Evolutionary conservation across 2,329 filamentous ascomycete genomes (phyloP).

Genomic region (Colletotrichum godetiae): DNA sequence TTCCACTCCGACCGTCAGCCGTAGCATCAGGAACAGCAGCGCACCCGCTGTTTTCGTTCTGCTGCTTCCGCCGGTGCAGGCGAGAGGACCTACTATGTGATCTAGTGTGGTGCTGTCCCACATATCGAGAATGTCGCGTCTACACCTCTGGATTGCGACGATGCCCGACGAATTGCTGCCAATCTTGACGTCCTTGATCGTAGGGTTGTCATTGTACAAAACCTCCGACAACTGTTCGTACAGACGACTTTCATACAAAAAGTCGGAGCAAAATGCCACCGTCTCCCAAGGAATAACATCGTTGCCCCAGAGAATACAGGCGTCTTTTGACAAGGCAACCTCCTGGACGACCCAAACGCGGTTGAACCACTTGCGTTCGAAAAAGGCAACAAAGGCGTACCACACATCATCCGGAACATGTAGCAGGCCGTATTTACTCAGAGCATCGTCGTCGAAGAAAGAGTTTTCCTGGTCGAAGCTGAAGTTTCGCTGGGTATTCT

Average conservation of each 20-base stretch:
- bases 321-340: conserved; percentile 30
- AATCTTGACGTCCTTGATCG: conserved; percentile 10
- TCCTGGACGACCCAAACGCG: conserved; percentile 37
- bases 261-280: conserved; percentile 22
- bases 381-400: conserved; percentile 32
- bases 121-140: neutral
- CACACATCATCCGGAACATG: conserved; percentile 6
- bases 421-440: conserved; percentile 1
- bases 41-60: conserved; percentile 12
- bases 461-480: neutral
- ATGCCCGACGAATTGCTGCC: conserved; percentile 22
- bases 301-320: conserved; percentile 31
- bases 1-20: conserved; percentile 30
- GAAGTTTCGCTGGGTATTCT: neutral
- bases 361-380: conserved; percentile 35
- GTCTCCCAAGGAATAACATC: conserved; percentile 26
- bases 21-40: conserved; percentile 32
- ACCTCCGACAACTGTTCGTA: conserved; percentile 23
- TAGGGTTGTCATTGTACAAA: conserved; percentile 17
- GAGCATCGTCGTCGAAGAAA: neutral
- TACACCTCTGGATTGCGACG: conserved; percentile 27
- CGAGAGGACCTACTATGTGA: conserved; percentile 7
- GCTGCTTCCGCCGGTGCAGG: neutral
- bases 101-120: conserved; percentile 21
- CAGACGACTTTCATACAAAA: conserved; percentile 21